Conservation (phyloP, 1,284 basidiomycete genomes). For the Trichosporon sp. region DNA sequence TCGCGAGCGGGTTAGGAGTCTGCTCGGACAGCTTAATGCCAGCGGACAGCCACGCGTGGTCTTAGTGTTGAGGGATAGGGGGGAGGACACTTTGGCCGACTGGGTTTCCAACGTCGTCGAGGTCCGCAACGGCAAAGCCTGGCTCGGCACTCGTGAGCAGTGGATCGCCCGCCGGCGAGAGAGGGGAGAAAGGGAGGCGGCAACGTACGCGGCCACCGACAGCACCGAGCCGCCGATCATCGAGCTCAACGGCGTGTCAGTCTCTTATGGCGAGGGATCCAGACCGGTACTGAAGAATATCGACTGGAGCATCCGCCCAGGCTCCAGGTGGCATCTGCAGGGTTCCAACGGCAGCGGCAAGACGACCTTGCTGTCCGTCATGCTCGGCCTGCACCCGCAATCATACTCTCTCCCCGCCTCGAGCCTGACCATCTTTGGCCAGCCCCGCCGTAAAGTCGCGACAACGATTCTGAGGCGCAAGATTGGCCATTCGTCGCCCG, state of each 20-base stretch:
- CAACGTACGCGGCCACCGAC: slow-evolving; percentile 5
- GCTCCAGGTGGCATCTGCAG: slow-evolving; percentile 83
- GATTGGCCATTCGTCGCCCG: slow-evolving; percentile 83
- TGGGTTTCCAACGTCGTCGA: slow-evolving; percentile 73
- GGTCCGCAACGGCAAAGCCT: slow-evolving; percentile 61
- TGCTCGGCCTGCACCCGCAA: slow-evolving; percentile 93
- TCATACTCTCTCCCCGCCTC: slow-evolving; percentile 69
- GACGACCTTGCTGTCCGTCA: slow-evolving; percentile 86
- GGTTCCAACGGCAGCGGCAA: slow-evolving; percentile 87
- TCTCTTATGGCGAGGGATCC: slow-evolving; percentile 70
- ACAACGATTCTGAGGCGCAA: slow-evolving; percentile 63
- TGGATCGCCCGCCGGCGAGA: slow-evolving; percentile 58
- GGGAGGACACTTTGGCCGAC: slow-evolving; percentile 72
- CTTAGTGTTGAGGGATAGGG: slow-evolving; percentile 69
- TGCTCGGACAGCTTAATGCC: slow-evolving; percentile 52
- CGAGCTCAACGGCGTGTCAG: slow-evolving; percentile 67
- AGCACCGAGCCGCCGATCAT: slow-evolving; percentile 59
- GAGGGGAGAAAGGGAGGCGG: slow-evolving; percentile 48
- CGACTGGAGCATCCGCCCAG: slow-evolving; percentile 75
- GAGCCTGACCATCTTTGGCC: slow-evolving; percentile 69
- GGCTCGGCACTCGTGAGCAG: slow-evolving; percentile 60
- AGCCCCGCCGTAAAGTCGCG: slow-evolving; percentile 67
- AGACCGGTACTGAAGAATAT: slow-evolving; percentile 69
- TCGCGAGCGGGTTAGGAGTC: slow-evolving; percentile 45
- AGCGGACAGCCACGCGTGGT: slow-evolving; percentile 62